Conservation (phyloP, 176 grass and related monocot species). For the Zoysia japonica region DNA sequence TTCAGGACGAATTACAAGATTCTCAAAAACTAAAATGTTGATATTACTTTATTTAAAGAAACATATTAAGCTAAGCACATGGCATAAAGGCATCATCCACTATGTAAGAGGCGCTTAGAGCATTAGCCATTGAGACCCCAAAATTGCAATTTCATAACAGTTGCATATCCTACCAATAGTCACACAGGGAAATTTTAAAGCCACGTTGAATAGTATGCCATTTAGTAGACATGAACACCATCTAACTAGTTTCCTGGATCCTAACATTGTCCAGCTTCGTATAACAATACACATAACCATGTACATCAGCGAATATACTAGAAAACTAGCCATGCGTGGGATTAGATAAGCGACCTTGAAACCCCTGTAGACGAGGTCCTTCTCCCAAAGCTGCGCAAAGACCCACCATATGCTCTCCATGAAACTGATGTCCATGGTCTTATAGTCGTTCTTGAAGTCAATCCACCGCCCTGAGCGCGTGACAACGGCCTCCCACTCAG, state of each 20-base stretch:
- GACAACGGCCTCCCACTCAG: constrained; percentile 83
- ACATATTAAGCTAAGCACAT: not conserved
- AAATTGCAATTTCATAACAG: constrained; percentile 8
- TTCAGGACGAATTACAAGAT: not conserved
- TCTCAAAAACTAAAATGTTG: not conserved
- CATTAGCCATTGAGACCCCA: not conserved
- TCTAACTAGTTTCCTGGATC: not conserved
- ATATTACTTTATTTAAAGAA: not conserved
- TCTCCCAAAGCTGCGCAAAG: constrained; percentile 71
- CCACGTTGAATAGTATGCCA: not conserved
- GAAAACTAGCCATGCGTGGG: not conserved
- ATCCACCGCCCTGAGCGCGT: constrained; percentile 89
- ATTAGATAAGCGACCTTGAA: constrained; percentile 68
- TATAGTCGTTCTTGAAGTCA: constrained; percentile 93
- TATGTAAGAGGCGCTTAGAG: not conserved
- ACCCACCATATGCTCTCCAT: constrained; percentile 99
- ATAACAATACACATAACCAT: not conserved
- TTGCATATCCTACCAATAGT: not conserved
- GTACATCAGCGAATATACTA: constrained; percentile 1
- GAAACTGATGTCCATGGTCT: constrained; percentile 87
- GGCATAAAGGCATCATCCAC: not conserved
- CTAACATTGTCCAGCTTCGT: not conserved
- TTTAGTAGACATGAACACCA: not conserved
- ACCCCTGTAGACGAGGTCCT: constrained; percentile 86
- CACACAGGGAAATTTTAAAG: not conserved